phyloP scores from a whole-genome alignment of 108 stramenopile genomes.

The Schizochytrium sp. region DNA sequence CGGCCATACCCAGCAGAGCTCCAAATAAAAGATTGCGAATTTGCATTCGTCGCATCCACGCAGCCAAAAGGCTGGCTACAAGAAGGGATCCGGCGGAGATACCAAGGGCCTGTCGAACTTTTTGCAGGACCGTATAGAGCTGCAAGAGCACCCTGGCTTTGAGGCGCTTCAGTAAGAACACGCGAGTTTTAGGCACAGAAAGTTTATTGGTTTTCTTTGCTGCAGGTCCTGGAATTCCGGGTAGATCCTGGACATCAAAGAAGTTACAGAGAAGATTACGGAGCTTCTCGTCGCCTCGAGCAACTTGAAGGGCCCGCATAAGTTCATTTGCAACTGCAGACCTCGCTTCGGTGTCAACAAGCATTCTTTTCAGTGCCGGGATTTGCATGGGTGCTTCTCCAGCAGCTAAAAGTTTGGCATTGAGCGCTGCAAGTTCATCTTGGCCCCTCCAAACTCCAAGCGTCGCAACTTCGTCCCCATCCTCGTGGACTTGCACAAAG shows the following conservation, averaged over 20 bases:
- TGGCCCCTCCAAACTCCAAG: not conserved
- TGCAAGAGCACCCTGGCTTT: not conserved
- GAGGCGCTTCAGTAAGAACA: not conserved
- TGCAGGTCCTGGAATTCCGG: not conserved
- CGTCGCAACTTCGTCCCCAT: not conserved
- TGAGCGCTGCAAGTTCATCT: not conserved
- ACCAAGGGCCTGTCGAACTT: not conserved
- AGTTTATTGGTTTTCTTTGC: not conserved
- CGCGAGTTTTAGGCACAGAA: not conserved
- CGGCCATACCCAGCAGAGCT: not conserved
- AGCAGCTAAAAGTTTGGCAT: not conserved
- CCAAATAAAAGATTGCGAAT: not conserved
- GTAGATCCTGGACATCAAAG: not conserved
- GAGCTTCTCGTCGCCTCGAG: not conserved
- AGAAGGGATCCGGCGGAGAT: not conserved
- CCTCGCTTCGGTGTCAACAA: not conserved
- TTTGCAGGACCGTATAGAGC: not conserved
- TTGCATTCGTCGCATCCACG: not conserved
- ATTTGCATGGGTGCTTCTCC: not conserved
- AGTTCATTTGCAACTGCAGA: not conserved
- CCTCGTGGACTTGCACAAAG: slow-evolving; percentile 6
- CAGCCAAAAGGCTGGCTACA: not conserved
- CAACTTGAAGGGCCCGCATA: not conserved
- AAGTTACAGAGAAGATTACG: not conserved
- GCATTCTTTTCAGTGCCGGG: not conserved